Evolutionary conservation across 129 eudicot species (phyloP).

Genomic region (Flaveria bidentis): DNA sequence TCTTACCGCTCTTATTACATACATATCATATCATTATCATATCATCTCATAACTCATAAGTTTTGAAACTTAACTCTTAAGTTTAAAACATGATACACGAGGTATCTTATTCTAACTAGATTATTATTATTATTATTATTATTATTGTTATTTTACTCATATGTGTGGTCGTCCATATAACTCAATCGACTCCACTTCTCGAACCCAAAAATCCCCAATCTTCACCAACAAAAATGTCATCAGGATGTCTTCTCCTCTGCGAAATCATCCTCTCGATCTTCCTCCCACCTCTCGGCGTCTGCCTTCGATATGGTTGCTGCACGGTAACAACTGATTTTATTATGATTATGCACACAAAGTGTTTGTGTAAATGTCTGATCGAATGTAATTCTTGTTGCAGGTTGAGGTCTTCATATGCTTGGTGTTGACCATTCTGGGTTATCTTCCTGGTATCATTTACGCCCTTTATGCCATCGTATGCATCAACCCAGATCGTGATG

Average conservation of each 20-base stretch:
- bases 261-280: slow-evolving; percentile 70
- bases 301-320: slow-evolving; percentile 86
- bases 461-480: slow-evolving; percentile 66
- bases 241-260: slow-evolving; percentile 45
- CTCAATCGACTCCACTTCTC: not conserved
- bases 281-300: slow-evolving; percentile 84
- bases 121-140: not conserved
- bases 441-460: slow-evolving; percentile 78
- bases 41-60: too few relatives aligned
- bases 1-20: too few relatives aligned
- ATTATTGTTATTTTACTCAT: not conserved
- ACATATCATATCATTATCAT: too few relatives aligned
- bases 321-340: slow-evolving; percentile 40
- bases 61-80: not conserved
- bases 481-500: slow-evolving; percentile 42
- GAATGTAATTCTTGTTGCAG: slow-evolving; percentile 33
- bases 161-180: not conserved
- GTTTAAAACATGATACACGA: not conserved
- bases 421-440: slow-evolving; percentile 71
- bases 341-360: slow-evolving; percentile 7
- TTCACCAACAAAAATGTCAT: slow-evolving; percentile 23
- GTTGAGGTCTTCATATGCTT: slow-evolving; percentile 67
- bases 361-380: slow-evolving; percentile 25
- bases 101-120: not conserved
- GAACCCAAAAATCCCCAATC: slow-evolving; percentile 2